Conservation (phyloP, 1,139 yeast genomes). For the Tardiomyces digboiensis region DNA sequence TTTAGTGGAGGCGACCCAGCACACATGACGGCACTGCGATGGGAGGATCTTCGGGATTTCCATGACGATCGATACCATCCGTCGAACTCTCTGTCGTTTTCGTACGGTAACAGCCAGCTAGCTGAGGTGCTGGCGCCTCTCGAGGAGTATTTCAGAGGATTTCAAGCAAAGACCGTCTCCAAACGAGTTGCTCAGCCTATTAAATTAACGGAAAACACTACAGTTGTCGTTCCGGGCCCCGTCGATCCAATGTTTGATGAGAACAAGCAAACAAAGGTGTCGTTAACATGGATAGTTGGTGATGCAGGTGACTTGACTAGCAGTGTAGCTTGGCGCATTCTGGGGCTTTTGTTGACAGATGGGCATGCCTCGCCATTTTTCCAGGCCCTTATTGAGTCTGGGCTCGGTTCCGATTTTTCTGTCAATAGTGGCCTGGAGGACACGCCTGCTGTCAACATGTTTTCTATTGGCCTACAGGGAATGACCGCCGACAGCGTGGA, state of each 20-base stretch:
- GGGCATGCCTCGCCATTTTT: slow-evolving; percentile 92
- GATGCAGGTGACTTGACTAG: slow-evolving; percentile 60
- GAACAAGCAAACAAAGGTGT: slow-evolving; percentile 63
- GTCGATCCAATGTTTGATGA: slow-evolving; percentile 72
- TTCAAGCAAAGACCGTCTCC: slow-evolving; percentile 30
- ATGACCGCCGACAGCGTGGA: slow-evolving; percentile 42
- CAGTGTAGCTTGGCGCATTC: slow-evolving; percentile 62
- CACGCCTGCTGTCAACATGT: slow-evolving; percentile 66
- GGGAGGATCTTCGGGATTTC: slow-evolving; percentile 68
- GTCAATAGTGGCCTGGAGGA: slow-evolving; percentile 86
- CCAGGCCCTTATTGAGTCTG: slow-evolving; percentile 74
- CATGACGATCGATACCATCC: slow-evolving; percentile 79
- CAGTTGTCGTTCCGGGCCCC: slow-evolving; percentile 51
- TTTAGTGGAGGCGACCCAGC: slow-evolving; percentile 96
- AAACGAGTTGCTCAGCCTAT: slow-evolving; percentile 32
- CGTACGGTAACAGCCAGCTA: slow-evolving; percentile 76
- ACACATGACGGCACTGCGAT: slow-evolving; percentile 60
- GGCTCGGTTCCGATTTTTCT: slow-evolving; percentile 77
- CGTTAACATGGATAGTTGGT: slow-evolving; percentile 85
- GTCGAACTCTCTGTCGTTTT: slow-evolving; percentile 75
- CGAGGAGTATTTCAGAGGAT: slow-evolving; percentile 33
- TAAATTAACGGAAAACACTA: slow-evolving; percentile 26
- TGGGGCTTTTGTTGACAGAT: slow-evolving; percentile 67
- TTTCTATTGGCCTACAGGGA: slow-evolving; percentile 84
- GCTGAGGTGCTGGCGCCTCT: slow-evolving; percentile 51